Base-by-base conservation (phyloP, 345 rosid genomes). In the Erucastrum elatum region DNA sequence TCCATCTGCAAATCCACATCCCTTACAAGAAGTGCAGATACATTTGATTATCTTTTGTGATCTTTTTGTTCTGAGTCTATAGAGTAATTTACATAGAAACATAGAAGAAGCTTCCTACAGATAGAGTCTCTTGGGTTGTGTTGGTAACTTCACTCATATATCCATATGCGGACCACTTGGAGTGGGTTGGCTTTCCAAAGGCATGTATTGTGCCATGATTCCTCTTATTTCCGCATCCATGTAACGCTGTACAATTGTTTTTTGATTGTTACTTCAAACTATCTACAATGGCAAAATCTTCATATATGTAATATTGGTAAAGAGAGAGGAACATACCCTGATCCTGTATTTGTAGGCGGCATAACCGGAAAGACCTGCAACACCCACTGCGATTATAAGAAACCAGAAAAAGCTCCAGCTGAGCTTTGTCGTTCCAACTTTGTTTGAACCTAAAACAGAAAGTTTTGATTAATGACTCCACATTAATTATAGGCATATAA, bases 171-270 rank as follows among this genome's bases (percentile, higher is more conserved):
- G 60, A 73, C 85, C 84, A 67, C 84, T 82, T 53, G 80, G 5
- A 76, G 78, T 88, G 1, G 86, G 90, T 64, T 95, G 92, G 83
- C 87, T 84, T 66, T 95, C 99, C 94, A 93, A 80, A 15, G 97
- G 99, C 98, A 91, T 95, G 87, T 93, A 95, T 79, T 93, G 98
- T 39, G 98, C 94, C 97, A 94, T 91, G 83, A 95, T 91, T 0
- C 93, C 95, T 55, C 99, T 84, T 8, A 91, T 92, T 81, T 93
- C 97, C 0, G 98, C 89, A 82, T 95, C 98, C 99, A 95, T 95
- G 81, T 93, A 90, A 26, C 87, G 88, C 99, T 94, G 92, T 86
- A 70, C 16, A 68, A 68, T 27, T 27, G 15, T 60, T 74, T 21
- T 21, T 21, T 21, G 21, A 21, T 21, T 21, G 21, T 21, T 21